Conservation (phyloP, 257 asterid species). For the Apocynum venetum region DNA sequence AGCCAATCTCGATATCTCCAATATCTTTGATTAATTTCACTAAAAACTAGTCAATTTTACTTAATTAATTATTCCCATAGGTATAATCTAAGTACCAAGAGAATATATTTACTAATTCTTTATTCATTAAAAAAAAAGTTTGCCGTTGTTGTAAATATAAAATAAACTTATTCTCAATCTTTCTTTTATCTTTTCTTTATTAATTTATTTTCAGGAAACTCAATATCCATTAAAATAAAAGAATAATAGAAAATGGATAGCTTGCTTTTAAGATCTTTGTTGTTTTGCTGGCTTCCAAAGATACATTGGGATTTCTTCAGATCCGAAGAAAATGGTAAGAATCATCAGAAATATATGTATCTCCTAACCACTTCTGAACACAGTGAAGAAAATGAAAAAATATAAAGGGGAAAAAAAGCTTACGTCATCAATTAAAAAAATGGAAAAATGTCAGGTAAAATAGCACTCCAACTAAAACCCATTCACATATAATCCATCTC, state of each 20-base stretch:
- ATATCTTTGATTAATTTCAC: slow-evolving; percentile 18
- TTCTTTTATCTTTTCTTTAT: background rate
- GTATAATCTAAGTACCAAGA: slow-evolving; percentile 44
- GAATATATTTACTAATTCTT: slow-evolving; percentile 53
- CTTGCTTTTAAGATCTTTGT: slow-evolving; percentile 55
- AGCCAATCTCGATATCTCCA: slow-evolving; percentile 40
- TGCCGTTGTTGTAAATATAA: background rate
- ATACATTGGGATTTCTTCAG: slow-evolving; percentile 64
- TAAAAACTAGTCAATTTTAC: slow-evolving; percentile 34
- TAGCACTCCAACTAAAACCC: slow-evolving; percentile 4
- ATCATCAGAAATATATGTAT: slow-evolving; percentile 17
- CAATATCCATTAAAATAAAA: background rate
- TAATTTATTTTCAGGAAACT: background rate
- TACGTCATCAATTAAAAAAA: background rate
- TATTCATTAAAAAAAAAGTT: slow-evolving; percentile 33
- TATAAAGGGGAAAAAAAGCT: background rate
- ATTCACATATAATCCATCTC: background rate
- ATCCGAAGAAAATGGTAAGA: slow-evolving; percentile 77
- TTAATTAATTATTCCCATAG: slow-evolving; percentile 25
- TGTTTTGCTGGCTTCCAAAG: slow-evolving; percentile 57
- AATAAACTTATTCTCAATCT: too few relatives aligned
- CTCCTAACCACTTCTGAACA: slow-evolving; percentile 15
- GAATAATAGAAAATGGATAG: slow-evolving; percentile 20
- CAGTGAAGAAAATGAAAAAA: background rate
- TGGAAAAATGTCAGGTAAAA: background rate